Evolutionary conservation across 2,329 filamentous ascomycete species (phyloP), one percentile per base, ranked within the genome.

Genomic region (Aureobasidium sp.): DNA sequence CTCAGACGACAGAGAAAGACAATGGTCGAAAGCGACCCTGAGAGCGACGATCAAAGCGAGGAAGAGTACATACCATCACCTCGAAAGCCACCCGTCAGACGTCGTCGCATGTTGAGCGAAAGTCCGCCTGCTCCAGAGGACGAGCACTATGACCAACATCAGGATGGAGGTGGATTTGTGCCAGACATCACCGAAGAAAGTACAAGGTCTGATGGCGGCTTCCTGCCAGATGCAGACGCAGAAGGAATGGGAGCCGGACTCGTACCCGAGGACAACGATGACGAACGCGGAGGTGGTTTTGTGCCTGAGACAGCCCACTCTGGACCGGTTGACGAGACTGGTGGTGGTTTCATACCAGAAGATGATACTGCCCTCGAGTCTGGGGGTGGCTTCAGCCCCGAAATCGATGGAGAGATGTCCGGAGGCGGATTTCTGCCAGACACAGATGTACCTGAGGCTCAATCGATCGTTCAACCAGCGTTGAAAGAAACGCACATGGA

Each of bases 261-360:
- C 21, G 15, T 66, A 8, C 62, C 62, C 5, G 63, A 61, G 46
- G 40, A 60, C 11, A 38, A 57, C 10, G 73, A 69, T 8, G 64
- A 38, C 21, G 31, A 49, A n/a, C 4, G n/a, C 69, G 35, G 37
- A n/a, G 46, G 46, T 25, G 42, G 43, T 4, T 35, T 46, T n/a
- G 4, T 58, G n/a, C 27, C 25, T 46, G 66, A 62, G 5, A 59
- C 66, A 15, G 63, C 49, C 45, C 31, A 33, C 6, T 7, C 29
- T 10, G 19, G 15, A 15, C 4, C 25, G 15, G 17, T 13, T 43
- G 6, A 17, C 3, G 37, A 45, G 5, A 17, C 69, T 21, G 69
- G 75, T 74, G 62, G 66, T 43, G 68, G 64, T 13, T 68, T 68
- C 60, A 46, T 67, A n/a, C 61, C 62, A 29, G 71, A 71, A 25